Percentiles rank a stretch among this genome's conserved stretches.
These are phyloP conservation scores for Metschnikowia kofuensis DNA, from an alignment of 805 yeast species.

Conservation along the genomic window DNA sequence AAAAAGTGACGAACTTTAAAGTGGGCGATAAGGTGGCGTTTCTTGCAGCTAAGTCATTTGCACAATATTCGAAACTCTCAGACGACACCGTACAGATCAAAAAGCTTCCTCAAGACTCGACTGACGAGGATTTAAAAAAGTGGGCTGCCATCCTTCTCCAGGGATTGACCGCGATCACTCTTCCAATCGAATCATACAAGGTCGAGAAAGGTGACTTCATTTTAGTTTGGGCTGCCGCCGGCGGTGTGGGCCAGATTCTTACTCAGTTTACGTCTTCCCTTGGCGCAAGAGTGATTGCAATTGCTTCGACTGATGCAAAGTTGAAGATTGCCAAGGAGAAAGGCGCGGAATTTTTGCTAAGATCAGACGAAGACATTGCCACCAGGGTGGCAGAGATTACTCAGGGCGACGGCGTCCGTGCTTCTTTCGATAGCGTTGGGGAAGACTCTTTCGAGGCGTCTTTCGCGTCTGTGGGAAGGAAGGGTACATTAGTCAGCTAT, in stretches of 20 bases:
- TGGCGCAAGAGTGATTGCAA: constrained; percentile 83
- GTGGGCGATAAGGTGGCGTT: constrained; percentile 75
- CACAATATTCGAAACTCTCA: constrained; percentile 63
- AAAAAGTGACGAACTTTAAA: constrained; percentile 47
- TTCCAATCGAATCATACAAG: constrained; percentile 61
- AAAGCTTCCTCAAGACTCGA: constrained; percentile 42
- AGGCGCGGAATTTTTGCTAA: constrained; percentile 77
- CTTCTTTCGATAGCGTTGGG: constrained; percentile 72
- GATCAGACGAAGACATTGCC: constrained; percentile 55
- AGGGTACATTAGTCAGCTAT: constrained; percentile 71
- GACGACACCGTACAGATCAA: constrained; percentile 21
- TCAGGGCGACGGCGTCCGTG: constrained; percentile 63
- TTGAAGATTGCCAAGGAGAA: constrained; percentile 57
- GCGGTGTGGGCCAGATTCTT: constrained; percentile 81
- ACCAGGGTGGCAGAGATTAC: constrained; percentile 58
- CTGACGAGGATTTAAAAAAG: constrained; percentile 49
- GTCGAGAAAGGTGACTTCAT: constrained; percentile 69
- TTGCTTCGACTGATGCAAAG: constrained; percentile 78
- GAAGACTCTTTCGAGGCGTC: constrained; percentile 72
- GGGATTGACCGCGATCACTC: constrained; percentile 77
- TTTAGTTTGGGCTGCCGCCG: constrained; percentile 91
- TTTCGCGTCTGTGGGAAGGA: constrained; percentile 55
- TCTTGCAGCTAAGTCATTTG: constrained; percentile 51
- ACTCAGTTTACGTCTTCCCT: constrained; percentile 57
- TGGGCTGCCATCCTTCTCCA: constrained; percentile 66